A percentile compares a stretch with the other conserved stretches of the same genome.
Evolutionary conservation across 1,284 basidiomycete genomes (phyloP).

Genomic region (Amylostereum chailletii): DNA sequence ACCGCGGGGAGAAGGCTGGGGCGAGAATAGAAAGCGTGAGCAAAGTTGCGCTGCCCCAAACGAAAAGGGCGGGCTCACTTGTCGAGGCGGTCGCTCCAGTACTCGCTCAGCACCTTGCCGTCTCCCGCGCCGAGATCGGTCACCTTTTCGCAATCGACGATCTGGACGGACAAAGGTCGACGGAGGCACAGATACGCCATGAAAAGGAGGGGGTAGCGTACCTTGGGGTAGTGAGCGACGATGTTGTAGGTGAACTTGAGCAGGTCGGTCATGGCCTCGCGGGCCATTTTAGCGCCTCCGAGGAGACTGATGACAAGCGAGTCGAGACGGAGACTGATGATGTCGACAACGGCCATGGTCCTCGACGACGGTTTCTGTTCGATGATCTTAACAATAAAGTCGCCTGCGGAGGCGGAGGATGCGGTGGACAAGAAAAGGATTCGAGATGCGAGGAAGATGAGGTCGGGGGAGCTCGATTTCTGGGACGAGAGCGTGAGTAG

Average conservation of each 20-base stretch:
- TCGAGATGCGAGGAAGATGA: slow-evolving; percentile 65
- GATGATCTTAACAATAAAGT: slow-evolving; percentile 49
- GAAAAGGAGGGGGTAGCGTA: slow-evolving; percentile 12
- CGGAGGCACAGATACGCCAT: too few relatives aligned
- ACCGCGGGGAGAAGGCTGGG: slow-evolving; percentile 49
- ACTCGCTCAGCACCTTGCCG: slow-evolving; percentile 45
- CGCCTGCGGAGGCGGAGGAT: slow-evolving; percentile 27
- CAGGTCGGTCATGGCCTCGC: slow-evolving; percentile 67
- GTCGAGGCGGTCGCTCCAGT: slow-evolving; percentile 63
- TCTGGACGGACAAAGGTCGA: background rate
- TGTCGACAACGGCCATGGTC: slow-evolving; percentile 41
- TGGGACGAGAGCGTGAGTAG: slow-evolving; percentile 19
- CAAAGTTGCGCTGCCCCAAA: background rate
- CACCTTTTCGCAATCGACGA: slow-evolving; percentile 13
- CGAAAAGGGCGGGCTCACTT: slow-evolving; percentile 33
- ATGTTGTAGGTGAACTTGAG: slow-evolving; percentile 75
- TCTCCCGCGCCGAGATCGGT: slow-evolving; percentile 16
- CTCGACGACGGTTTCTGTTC: slow-evolving; percentile 48
- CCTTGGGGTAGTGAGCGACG: slow-evolving; percentile 61
- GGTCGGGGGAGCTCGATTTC: slow-evolving; percentile 55
- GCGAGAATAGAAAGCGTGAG: background rate
- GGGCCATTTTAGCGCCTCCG: slow-evolving; percentile 42
- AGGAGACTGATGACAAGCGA: slow-evolving; percentile 36
- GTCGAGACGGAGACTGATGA: slow-evolving; percentile 51
- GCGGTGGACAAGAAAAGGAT: slow-evolving; percentile 69